Percentiles rank a stretch among this genome's conserved stretches.
These are phyloP conservation scores for Silene latifolia DNA, from an alignment of 148 eudicot genomes.

Conservation along the genomic window DNA sequence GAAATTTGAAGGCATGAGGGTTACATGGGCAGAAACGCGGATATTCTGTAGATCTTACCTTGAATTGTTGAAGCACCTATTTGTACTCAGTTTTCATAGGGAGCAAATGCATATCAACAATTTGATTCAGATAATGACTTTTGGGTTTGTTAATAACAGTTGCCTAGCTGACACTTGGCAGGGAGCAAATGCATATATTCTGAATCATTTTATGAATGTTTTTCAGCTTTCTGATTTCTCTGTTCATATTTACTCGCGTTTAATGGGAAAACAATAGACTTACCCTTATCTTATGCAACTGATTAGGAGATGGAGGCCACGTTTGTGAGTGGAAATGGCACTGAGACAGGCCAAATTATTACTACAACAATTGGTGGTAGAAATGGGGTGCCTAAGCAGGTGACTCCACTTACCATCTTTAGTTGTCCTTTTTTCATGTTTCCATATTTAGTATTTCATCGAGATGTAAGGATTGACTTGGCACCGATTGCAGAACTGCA, in stretches of 20 bases:
- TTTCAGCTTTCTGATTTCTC: neutral
- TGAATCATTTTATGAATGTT: neutral
- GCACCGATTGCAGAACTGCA: neutral
- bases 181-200: neutral
- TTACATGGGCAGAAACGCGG: neutral
- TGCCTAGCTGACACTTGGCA: neutral
- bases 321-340: conserved; percentile 68
- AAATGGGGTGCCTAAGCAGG: conserved; percentile 82
- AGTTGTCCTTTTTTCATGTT: neutral
- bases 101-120: neutral
- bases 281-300: neutral
- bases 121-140: neutral
- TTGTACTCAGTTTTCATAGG: neutral
- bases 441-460: neutral
- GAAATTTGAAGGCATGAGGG: conserved; percentile 16
- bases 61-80: neutral
- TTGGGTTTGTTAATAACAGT: neutral
- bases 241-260: neutral
- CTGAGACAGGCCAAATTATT: conserved; percentile 85
- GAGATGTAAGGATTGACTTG: neutral
- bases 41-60: neutral
- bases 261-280: conserved; percentile 2
- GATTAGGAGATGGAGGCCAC: conserved; percentile 63
- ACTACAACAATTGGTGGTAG: conserved; percentile 63
- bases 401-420: conserved; percentile 13